Evolutionary conservation across 2,329 filamentous ascomycete species (phyloP).

Genomic region (Aspergillus sp.): DNA sequence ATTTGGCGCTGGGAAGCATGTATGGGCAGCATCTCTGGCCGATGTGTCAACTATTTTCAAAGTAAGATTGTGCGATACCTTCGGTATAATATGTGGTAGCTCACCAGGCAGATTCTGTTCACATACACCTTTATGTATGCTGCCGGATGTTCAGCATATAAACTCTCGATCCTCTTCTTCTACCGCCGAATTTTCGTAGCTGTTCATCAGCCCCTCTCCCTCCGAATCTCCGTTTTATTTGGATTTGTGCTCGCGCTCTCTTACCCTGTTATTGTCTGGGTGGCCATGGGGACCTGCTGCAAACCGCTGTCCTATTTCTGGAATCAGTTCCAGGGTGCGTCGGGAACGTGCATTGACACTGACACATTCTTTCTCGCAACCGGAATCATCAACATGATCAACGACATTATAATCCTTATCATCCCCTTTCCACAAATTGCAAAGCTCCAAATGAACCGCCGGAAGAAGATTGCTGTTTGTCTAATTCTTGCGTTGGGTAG

Average conservation of each 20-base stretch:
- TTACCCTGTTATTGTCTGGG: constrained; percentile 19
- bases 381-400: constrained; percentile 16
- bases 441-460: constrained; percentile 15
- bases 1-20: constrained; percentile 14
- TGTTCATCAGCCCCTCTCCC: constrained; percentile 11
- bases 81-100: not conserved
- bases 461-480: constrained; percentile 17
- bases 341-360: constrained; percentile 10
- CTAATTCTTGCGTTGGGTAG: constrained; percentile 19
- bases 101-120: constrained; percentile 10
- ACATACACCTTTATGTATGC: constrained; percentile 21
- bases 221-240: constrained; percentile 9
- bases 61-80: constrained; percentile 1
- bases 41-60: constrained; percentile 14
- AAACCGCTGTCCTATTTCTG: constrained; percentile 18
- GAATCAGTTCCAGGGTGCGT: constrained; percentile 15
- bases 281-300: constrained; percentile 16
- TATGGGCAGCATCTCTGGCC: constrained; percentile 14
- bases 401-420: constrained; percentile 1
- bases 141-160: constrained; percentile 17
- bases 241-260: constrained; percentile 14
- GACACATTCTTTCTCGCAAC: constrained; percentile 14
- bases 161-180: constrained; percentile 26
- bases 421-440: constrained; percentile 10
- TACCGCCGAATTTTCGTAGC: constrained; percentile 23